Base-by-base conservation (phyloP, 2,329 filamentous ascomycete species). In the Ophiostoma piceae region DNA sequence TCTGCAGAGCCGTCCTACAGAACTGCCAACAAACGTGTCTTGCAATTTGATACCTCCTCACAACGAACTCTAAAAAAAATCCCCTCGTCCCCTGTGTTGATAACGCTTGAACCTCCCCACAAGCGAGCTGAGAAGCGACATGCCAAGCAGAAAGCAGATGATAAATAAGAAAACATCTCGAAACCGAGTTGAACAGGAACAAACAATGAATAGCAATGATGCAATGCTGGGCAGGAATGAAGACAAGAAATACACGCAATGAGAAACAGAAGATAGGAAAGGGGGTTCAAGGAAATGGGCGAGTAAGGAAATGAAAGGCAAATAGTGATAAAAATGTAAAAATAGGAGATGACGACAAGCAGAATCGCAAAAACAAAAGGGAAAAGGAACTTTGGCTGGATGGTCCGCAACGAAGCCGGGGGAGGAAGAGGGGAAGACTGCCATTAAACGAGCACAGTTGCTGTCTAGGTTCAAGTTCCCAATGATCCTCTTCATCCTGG, bases 81-180 rank as follows among this genome's bases (percentile, higher is more conserved):
- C 76, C 70, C 76, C 73, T 76, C 75, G 70, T 77, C 77, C 76
- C 77, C 75, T 75, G 72, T 73, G 76, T 72, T 75, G 9, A 47
- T 29, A 67, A 43, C 76, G 77, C 39, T 66, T 72, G 75, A 65
- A 77, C 79, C 75, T 78, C 76, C 77, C 77, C 77, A 78, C 76
- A 77, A 79, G 77, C 77, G 77, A 73, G 71, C 72, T 73, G 72
- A 68, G 73, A 75, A 74, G 73, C 74, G 74, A 75, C 72, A 76
- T 75, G 74, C 76, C 75, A 77, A 75, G 74, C 72, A 72, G 73
- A 77, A 75, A 75, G 72, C 74, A 71, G 67, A 75, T 5, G 47
- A 11, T n/a, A 29, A 32, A 51, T 16, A 35, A 67, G 12, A 47
- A 41, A 29, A 26, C 7, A 60, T 29, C 32, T 32, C 41, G 47